Conservation (phyloP, 495 filamentous ascomycete genomes). For the Physcia stellaris region DNA sequence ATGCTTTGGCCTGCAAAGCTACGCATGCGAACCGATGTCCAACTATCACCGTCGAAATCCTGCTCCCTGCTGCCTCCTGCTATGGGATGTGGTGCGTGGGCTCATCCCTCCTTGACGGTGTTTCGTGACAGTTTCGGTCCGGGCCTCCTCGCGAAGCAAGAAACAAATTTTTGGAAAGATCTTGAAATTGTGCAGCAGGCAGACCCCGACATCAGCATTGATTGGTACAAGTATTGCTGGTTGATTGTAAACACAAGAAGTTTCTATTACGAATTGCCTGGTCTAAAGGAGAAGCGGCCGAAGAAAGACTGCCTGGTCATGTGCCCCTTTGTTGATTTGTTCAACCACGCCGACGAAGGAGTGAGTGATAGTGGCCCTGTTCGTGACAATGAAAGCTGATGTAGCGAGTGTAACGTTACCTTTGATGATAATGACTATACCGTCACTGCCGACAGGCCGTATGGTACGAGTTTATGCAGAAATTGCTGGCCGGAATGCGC, state of each 20-base stretch:
- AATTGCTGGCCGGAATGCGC: no score
- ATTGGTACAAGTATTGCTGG: constrained; percentile 58
- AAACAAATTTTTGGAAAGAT: constrained; percentile 46
- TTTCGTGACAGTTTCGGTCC: neutral
- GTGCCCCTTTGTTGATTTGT: constrained; percentile 75
- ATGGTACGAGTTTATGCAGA: constrained; percentile 35
- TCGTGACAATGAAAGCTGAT: constrained; percentile 1
- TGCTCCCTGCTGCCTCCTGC: constrained; percentile 30
- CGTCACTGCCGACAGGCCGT: constrained; percentile 40
- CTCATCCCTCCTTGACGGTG: constrained; percentile 5
- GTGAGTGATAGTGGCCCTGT: constrained; percentile 11
- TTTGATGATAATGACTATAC: constrained; percentile 47
- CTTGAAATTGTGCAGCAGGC: constrained; percentile 39
- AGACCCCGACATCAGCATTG: constrained; percentile 37
- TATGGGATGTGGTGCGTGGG: constrained; percentile 26
- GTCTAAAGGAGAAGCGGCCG: constrained; percentile 33
- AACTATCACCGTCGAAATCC: no score
- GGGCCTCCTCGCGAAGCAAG: constrained; percentile 45
- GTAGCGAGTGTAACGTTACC: constrained; percentile 43
- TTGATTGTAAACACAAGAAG: constrained; percentile 70
- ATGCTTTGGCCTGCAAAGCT: constrained; percentile 47
- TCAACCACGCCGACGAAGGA: constrained; percentile 60
- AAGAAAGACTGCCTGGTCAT: constrained; percentile 65
- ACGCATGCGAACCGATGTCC: constrained; percentile 14
- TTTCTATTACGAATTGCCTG: constrained; percentile 55